A percentile compares a stretch with the other conserved stretches of the same genome.
phyloP scores from a whole-genome alignment of 257 asterid species.

The Plantago elongata region DNA sequence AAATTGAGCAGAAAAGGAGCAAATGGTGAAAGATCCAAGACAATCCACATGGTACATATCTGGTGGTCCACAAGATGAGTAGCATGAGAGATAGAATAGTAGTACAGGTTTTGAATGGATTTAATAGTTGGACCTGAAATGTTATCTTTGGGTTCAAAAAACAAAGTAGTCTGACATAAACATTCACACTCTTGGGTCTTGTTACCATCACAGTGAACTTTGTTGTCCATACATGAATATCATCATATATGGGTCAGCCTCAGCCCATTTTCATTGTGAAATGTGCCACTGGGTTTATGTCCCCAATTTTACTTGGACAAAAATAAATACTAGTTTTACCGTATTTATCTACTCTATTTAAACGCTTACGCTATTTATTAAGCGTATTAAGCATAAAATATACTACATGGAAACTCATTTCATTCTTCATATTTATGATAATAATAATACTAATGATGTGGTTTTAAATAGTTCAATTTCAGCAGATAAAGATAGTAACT shows the following conservation, averaged over 20 bases:
- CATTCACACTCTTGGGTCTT: not conserved
- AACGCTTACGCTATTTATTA: too few species aligned
- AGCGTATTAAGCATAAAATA: too few species aligned
- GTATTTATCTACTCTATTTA: too few species aligned
- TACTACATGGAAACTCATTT: too few species aligned
- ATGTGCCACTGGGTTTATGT: conserved; percentile 34
- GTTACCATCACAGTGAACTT: conserved; percentile 1
- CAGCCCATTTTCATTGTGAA: conserved; percentile 25
- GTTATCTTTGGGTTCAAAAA: conserved; percentile 1
- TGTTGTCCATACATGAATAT: not conserved
- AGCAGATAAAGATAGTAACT: too few species aligned
- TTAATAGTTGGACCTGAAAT: not conserved
- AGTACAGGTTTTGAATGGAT: not conserved
- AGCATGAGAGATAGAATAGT: not conserved
- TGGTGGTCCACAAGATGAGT: not conserved
- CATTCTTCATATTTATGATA: too few species aligned
- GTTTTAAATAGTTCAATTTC: too few species aligned
- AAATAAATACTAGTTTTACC: too few species aligned
- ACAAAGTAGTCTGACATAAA: conserved; percentile 11
- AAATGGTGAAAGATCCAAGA: not conserved
- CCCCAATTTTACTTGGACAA: too few species aligned
- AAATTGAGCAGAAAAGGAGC: conserved; percentile 1
- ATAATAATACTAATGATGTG: too few species aligned
- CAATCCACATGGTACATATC: conserved; percentile 9
- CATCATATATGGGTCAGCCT: not conserved